Conservation (phyloP, 805 yeast species). For the Suhomyces emberorum region DNA sequence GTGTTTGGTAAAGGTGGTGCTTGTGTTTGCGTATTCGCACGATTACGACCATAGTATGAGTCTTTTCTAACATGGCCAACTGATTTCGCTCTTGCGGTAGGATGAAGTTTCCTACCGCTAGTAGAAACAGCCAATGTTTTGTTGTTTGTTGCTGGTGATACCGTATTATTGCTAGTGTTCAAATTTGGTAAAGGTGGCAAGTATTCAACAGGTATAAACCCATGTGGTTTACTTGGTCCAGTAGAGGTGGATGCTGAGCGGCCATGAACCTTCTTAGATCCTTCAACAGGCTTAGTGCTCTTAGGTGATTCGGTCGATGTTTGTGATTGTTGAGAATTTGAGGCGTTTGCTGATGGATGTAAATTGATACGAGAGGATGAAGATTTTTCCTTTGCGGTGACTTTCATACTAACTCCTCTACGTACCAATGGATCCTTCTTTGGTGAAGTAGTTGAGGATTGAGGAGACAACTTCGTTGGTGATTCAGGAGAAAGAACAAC, state of each 20-base stretch:
- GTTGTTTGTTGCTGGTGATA: neutral
- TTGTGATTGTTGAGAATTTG: conserved; percentile 5
- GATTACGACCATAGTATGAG: conserved; percentile 30
- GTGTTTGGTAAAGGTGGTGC: conserved; percentile 47
- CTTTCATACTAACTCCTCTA: conserved; percentile 59
- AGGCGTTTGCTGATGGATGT: conserved; percentile 5
- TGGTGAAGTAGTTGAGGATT: conserved; percentile 10
- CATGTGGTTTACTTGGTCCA: conserved; percentile 27
- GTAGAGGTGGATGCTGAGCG: conserved; percentile 21
- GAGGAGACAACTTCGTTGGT: conserved; percentile 13
- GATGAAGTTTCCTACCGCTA: conserved; percentile 50
- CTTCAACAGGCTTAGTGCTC: neutral
- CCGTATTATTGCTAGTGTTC: conserved; percentile 11
- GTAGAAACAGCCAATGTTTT: conserved; percentile 7
- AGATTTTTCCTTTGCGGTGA: conserved; percentile 54
- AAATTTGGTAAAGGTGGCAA: conserved; percentile 45
- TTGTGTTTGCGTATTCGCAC: conserved; percentile 13
- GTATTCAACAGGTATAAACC: conserved; percentile 41
- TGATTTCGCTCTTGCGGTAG: conserved; percentile 85
- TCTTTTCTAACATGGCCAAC: conserved; percentile 68
- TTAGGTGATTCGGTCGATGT: neutral
- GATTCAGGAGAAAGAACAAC: conserved; percentile 10
- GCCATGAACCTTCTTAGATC: conserved; percentile 10
- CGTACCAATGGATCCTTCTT: conserved; percentile 47
- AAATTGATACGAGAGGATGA: conserved; percentile 10